phyloP scores from a whole-genome alignment of 2,329 filamentous ascomycete genomes.

The Microcyclosporella mali region DNA sequence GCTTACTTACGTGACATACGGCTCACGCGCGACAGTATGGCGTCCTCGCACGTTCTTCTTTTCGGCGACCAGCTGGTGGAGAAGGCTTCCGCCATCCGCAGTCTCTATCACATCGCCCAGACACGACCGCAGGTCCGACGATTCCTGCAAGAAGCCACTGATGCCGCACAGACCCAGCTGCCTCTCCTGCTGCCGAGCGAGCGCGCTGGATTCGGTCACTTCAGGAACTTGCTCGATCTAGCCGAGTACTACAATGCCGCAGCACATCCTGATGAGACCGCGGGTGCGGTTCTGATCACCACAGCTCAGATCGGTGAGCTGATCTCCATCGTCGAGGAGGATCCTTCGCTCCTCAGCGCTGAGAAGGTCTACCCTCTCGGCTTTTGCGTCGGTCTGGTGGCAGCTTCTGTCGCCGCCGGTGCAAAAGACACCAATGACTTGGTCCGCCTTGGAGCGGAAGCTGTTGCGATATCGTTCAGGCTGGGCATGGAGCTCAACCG shows the following conservation, averaged over 20 bases:
- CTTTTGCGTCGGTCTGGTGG: background rate
- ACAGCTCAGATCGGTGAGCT: background rate
- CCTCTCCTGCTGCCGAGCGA: background rate
- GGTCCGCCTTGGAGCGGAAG: background rate
- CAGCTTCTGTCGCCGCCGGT: background rate
- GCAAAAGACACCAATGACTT: background rate
- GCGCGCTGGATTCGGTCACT: background rate
- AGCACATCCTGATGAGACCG: background rate
- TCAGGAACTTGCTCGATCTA: background rate
- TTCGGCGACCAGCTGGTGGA: background rate
- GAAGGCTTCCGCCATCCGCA: background rate
- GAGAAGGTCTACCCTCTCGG: background rate
- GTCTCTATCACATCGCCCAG: background rate
- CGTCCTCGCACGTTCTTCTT: background rate
- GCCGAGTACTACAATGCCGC: background rate
- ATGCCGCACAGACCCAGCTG: background rate
- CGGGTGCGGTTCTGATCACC: background rate
- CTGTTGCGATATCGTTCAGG: background rate
- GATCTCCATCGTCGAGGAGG: background rate
- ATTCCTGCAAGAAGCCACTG: background rate
- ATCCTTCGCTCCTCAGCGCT: background rate
- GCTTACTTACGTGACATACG: too few species aligned
- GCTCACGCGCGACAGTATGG: too few species aligned
- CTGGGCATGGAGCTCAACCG: background rate
- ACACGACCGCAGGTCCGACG: background rate